phyloP scores from a whole-genome alignment of 2,329 filamentous ascomycete genomes.

The Pseudogymnoascus verrucosus region DNA sequence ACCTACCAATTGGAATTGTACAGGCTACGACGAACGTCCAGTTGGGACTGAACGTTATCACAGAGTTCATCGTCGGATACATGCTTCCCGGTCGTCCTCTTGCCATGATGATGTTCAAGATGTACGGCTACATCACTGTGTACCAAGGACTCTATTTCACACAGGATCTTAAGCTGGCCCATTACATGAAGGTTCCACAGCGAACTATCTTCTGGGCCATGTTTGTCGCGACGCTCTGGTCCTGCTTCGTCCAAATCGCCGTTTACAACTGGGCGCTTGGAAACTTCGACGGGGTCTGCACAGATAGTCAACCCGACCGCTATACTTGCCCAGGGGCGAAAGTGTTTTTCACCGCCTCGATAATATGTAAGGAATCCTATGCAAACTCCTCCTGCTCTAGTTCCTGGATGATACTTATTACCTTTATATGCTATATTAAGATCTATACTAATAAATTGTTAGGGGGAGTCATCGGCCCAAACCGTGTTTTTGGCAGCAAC shows the following conservation, averaged over 20 bases:
- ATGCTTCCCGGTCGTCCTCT: slow-evolving; percentile 51
- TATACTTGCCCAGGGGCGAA: slow-evolving; percentile 46
- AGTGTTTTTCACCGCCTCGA: slow-evolving; percentile 49
- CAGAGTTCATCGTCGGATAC: slow-evolving; percentile 42
- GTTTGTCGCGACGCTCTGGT: slow-evolving; percentile 57
- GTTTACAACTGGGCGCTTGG: slow-evolving; percentile 55
- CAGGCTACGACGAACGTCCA: slow-evolving; percentile 42
- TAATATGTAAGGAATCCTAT: no score
- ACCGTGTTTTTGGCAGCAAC: slow-evolving; percentile 57
- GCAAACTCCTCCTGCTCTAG: no score
- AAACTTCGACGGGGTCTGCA: slow-evolving; percentile 58
- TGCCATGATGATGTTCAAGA: slow-evolving; percentile 75
- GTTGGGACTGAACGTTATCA: slow-evolving; percentile 41
- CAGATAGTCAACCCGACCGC: slow-evolving; percentile 42
- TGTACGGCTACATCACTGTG: slow-evolving; percentile 50
- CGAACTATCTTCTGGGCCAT: slow-evolving; percentile 60
- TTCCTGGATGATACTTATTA: no score
- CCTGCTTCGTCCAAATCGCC: slow-evolving; percentile 57
- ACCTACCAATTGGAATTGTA: slow-evolving; percentile 32
- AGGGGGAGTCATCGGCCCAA: slow-evolving; percentile 60
- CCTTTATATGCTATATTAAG: no score
- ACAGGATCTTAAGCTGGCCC: slow-evolving; percentile 43
- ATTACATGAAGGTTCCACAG: slow-evolving; percentile 51
- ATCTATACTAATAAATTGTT: no score
- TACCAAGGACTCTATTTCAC: slow-evolving; percentile 41